Evolutionary conservation across 441 rosid genomes (phyloP), one percentile per base, ranked within the genome.

Genomic region (Biscutella auriculata): DNA sequence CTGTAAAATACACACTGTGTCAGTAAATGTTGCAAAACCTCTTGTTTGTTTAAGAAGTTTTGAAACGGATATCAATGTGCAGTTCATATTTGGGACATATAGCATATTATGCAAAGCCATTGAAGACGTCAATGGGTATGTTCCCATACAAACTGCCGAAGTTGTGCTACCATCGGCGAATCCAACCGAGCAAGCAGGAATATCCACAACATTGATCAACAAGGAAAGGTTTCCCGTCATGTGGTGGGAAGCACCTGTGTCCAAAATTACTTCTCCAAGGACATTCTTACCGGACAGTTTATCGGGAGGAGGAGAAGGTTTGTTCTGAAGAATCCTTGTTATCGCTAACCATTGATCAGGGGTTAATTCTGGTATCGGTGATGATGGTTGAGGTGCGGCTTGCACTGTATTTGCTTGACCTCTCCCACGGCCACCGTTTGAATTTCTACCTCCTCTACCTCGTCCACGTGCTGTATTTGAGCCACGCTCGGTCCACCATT

Each of bases 111-210:
- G 10, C 4, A 32, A 9, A 3, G 35, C 4, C 0, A 41, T n/a
- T 4, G 5, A 9, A 0, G 9, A 5, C 0, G 12, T 4, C n/a
- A 41, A 5, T 0, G 45, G 26, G 0, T 16, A 17, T 0, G 0
- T 6, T 8, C 45, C 8, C 7, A 9, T 17, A 1, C n/a, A 1
- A 0, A 41, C 5, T 0, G 45, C 26, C 0, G 17, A 9, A 0
- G 26, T 17, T 5, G 5, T 41, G 5, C 45, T 41, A 0, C 12
- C 25, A 0, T 41, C 45, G 0, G 12, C 12, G 16, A 41, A 41
- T 0, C 45, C 26, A 2, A 41, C 45, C 0, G 26, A 9, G 2
- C 26, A 41, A 0, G 26, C n/a, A 1, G 45, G 6, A 1, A 9
- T 17, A 3, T 0, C 1, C 0, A 7, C 19, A 15, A 37, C 4